Base-by-base conservation (phyloP, 2,329 filamentous ascomycete species). In the Botrytis tulipae region DNA sequence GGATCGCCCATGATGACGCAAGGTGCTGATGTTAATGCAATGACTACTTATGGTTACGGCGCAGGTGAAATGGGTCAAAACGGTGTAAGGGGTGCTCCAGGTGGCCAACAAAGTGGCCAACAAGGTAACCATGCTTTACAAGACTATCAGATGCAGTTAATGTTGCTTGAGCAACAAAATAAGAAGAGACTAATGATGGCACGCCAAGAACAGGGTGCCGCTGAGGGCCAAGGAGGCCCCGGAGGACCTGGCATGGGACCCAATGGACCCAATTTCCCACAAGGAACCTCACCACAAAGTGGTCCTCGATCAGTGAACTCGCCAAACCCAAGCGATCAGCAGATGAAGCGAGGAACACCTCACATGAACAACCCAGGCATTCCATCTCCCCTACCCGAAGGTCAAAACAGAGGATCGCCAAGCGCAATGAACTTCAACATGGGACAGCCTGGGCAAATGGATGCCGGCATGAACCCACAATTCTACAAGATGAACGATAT, bases 61-160 rank as follows among this genome's bases (percentile, higher is more conserved):
- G 84, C 87, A 29, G 82, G 85, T 72, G 89, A 91, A 51, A 88
- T 92, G 83, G 84, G 82, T 48, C 84, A 66, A 37, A 87, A 84
- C 61, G 87, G 84, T 70, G 91, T 93, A 84, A 87, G 91, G 72
- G 82, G 84, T 48, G 86, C 73, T 40, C 86, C 87, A 32, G 86
- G 83, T 62, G 87, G 84, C 71, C 91, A 93, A 84, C 87, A 91
- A 70, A 84, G 85, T 42, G 85, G 83, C 57, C 85, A 82, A 73
- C 77, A 75, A 44, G 79, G 79, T 82, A 95, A 94, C 81, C 92
- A 95, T 81, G 93, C 93, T 35, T 86, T 95, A 63, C 92, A 95
- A 82, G 93, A 96, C 82, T 95, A 95, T 79, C 93, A 95, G 84
- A 95, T 95, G 92, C 93, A 95, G 82, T 84, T 95, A 80, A 95